These are phyloP conservation scores for Tothia fuscella DNA, from an alignment of 2,329 filamentous ascomycete genomes.

Conservation along the genomic window DNA sequence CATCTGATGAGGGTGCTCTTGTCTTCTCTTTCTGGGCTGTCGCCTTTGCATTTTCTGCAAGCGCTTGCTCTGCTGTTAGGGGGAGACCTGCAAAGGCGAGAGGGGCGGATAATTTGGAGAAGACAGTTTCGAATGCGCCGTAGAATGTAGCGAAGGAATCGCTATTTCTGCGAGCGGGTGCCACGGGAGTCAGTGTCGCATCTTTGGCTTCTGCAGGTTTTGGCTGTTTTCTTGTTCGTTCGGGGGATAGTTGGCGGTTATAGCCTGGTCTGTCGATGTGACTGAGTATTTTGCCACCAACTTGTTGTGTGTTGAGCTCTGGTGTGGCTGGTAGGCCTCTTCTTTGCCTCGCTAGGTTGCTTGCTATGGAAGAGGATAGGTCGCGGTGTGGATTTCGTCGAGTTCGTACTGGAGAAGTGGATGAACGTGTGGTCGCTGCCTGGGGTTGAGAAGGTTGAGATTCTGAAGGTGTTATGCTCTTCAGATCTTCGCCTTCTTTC, in stretches of 20 bases:
- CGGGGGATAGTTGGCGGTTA: slow-evolving; percentile 8
- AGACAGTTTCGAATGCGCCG: slow-evolving; percentile 75
- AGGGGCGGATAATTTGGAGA: slow-evolving; percentile 79
- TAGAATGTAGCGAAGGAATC: slow-evolving; percentile 88
- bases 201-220: slow-evolving; percentile 19
- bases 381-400: slow-evolving; percentile 49
- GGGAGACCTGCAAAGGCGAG: slow-evolving; percentile 89
- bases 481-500: slow-evolving; percentile 1
- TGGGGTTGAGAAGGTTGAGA: slow-evolving; percentile 14
- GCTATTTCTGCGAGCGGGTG: slow-evolving; percentile 35
- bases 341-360: slow-evolving; percentile 55
- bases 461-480: neutral
- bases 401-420: slow-evolving; percentile 23
- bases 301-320: slow-evolving; percentile 55
- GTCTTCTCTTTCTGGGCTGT: slow-evolving; percentile 12
- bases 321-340: slow-evolving; percentile 8
- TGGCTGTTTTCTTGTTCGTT: slow-evolving; percentile 4
- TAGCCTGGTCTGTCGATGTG: slow-evolving; percentile 8
- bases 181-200: slow-evolving; percentile 18
- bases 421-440: neutral
- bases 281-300: slow-evolving; percentile 49
- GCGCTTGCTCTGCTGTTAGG: slow-evolving; percentile 32
- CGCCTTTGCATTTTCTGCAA: slow-evolving; percentile 11
- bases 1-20: slow-evolving; percentile 29
- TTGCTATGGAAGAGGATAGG: slow-evolving; percentile 71